phyloP scores from a whole-genome alignment of 768 basidiomycete genomes.

The Serendipita sp. region DNA sequence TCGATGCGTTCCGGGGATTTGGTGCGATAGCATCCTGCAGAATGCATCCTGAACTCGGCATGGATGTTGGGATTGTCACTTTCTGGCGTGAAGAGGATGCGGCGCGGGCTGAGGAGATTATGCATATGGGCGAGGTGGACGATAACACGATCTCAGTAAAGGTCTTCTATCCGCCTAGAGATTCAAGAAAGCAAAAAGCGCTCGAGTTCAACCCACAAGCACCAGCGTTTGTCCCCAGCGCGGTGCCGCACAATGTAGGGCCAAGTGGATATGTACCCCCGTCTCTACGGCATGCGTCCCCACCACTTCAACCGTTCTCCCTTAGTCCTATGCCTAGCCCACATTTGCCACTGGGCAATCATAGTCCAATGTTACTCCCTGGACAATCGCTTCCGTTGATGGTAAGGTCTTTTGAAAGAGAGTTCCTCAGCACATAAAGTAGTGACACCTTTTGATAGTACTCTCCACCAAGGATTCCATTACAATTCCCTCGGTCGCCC shows the following conservation, averaged over 20 bases:
- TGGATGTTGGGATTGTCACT: constrained; percentile 64
- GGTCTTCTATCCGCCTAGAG: constrained; percentile 51
- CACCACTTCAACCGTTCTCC: constrained; percentile 3
- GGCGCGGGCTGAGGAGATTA: constrained; percentile 53
- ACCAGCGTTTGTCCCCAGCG: constrained; percentile 59
- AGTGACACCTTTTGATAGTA: constrained; percentile 25
- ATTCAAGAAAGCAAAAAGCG: constrained; percentile 27
- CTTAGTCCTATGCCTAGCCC: constrained; percentile 1
- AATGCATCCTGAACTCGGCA: constrained; percentile 51
- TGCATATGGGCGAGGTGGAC: constrained; percentile 72
- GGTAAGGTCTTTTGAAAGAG: not conserved
- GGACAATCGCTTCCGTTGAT: not conserved
- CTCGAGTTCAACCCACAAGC: constrained; percentile 60
- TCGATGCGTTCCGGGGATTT: constrained; percentile 69
- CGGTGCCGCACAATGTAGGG: constrained; percentile 20
- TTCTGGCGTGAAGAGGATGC: constrained; percentile 84
- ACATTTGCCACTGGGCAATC: not conserved
- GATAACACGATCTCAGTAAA: constrained; percentile 77
- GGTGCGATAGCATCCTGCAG: constrained; percentile 70
- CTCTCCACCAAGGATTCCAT: constrained; percentile 47
- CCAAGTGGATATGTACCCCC: constrained; percentile 4
- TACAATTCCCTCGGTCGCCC: constrained; percentile 25
- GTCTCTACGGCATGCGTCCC: constrained; percentile 7
- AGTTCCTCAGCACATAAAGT: not conserved
- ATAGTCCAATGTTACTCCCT: constrained; percentile 3